A percentile compares a stretch with the other conserved stretches of the same genome.
Conservation (phyloP, 768 basidiomycete species). For the Hypholoma fasciculare region DNA sequence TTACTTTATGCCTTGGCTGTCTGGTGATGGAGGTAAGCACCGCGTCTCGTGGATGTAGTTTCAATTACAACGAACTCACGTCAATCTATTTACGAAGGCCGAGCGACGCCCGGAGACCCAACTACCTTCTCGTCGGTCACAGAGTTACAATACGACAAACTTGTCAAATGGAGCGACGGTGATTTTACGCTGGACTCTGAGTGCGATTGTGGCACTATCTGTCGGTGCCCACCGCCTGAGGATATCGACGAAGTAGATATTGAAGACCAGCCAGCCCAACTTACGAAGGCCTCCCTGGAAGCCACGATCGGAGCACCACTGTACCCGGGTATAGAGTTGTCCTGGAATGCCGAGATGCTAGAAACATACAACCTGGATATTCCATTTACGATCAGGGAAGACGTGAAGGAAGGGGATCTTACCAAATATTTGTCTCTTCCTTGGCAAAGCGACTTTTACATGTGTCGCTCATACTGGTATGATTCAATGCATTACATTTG, state of each 20-base stretch:
- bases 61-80: background rate
- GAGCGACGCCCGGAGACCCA: constrained; percentile 9
- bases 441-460: constrained; percentile 34
- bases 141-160: constrained; percentile 28
- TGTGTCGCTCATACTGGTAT: constrained; percentile 31
- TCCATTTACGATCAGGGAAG: constrained; percentile 25
- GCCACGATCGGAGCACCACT: constrained; percentile 30
- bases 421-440: constrained; percentile 31
- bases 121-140: constrained; percentile 26
- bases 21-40: constrained; percentile 24
- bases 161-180: constrained; percentile 27
- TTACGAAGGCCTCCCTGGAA: constrained; percentile 29
- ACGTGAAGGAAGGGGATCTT: constrained; percentile 25
- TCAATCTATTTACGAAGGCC: background rate
- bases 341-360: constrained; percentile 26
- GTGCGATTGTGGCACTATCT: constrained; percentile 1
- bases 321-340: constrained; percentile 34
- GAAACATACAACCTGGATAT: constrained; percentile 20
- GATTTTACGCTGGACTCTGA: constrained; percentile 13
- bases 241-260: constrained; percentile 19
- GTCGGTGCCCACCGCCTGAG: background rate
- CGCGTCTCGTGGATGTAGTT: background rate
- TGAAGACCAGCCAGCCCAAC: constrained; percentile 18
- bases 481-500: background rate
- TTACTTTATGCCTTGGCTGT: constrained; percentile 33